Conservation (phyloP, 1,139 yeast species). For the Geotrichum reessii region DNA sequence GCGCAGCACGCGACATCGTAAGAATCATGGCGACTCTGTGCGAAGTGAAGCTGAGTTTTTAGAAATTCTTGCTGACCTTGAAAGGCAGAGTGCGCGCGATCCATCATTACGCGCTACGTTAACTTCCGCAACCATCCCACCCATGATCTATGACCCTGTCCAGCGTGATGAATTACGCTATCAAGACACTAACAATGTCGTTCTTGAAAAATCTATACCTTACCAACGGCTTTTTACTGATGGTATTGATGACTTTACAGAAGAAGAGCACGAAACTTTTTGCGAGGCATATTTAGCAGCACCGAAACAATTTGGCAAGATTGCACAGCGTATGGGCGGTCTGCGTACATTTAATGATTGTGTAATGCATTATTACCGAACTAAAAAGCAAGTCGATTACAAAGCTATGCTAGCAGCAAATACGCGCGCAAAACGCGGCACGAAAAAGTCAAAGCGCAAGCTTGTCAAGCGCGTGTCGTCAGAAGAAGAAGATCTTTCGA, state of each 20-base stretch:
- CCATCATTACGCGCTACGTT: conserved; percentile 77
- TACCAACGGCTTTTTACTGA: conserved; percentile 60
- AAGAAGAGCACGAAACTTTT: conserved; percentile 70
- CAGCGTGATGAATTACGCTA: conserved; percentile 46
- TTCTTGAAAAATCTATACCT: conserved; percentile 51
- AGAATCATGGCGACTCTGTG: conserved; percentile 69
- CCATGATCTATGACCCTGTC: conserved; percentile 63
- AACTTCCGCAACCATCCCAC: conserved; percentile 80
- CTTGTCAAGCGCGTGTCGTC: conserved; percentile 1
- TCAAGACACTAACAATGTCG: conserved; percentile 66
- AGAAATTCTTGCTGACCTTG: conserved; percentile 67
- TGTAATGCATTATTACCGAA: conserved; percentile 84
- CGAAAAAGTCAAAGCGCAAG: conserved; percentile 26
- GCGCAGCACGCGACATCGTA: conserved; percentile 29
- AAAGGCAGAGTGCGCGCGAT: conserved; percentile 72
- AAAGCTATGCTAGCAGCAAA: conserved; percentile 61
- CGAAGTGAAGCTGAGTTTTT: conserved; percentile 86
- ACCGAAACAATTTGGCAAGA: conserved; percentile 91
- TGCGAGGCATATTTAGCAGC: conserved; percentile 69
- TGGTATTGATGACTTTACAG: conserved; percentile 64
- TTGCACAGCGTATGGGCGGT: conserved; percentile 76
- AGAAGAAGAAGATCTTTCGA: not conserved
- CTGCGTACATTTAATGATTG: conserved; percentile 78
- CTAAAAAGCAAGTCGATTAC: conserved; percentile 75
- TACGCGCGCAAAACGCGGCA: conserved; percentile 35